A percentile compares a stretch with the other conserved stretches of the same genome.
phyloP scores from a whole-genome alignment of 768 basidiomycete genomes.

The Calvatia gigantea region DNA sequence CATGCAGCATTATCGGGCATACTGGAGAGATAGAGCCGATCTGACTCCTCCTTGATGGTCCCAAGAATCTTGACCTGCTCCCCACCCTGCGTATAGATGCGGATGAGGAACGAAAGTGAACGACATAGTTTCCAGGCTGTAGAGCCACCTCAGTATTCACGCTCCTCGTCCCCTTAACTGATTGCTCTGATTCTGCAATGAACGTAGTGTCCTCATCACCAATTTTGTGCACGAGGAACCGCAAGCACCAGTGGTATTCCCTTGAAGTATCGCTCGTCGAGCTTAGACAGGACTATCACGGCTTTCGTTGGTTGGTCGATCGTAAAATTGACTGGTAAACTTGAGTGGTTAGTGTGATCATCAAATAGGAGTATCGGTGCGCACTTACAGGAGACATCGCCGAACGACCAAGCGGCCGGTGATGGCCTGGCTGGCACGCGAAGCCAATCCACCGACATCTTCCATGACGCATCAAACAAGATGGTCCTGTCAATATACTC shows the following conservation, averaged over 20 bases:
- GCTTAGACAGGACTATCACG: too few relatives aligned
- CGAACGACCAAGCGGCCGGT: constrained; percentile 39
- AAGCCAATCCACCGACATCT: constrained; percentile 40
- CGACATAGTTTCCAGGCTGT: constrained; percentile 35
- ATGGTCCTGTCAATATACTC: too few relatives aligned
- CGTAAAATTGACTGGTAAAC: too few relatives aligned
- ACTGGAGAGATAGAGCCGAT: not conserved
- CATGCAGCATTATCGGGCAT: not conserved
- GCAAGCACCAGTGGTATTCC: constrained; percentile 37
- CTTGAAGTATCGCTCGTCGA: too few relatives aligned
- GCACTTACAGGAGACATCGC: too few relatives aligned
- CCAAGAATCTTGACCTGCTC: constrained; percentile 6
- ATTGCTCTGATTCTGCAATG: constrained; percentile 24
- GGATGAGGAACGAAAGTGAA: constrained; percentile 27
- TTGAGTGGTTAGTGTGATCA: too few relatives aligned
- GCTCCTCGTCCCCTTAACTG: constrained; percentile 24
- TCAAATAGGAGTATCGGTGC: too few relatives aligned
- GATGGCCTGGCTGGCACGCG: constrained; percentile 29
- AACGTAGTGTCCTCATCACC: constrained; percentile 23
- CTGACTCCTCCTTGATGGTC: constrained; percentile 3
- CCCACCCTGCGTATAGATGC: constrained; percentile 9
- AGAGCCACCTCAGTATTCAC: constrained; percentile 32
- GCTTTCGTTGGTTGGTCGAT: too few relatives aligned
- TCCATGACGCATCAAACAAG: constrained; percentile 40
- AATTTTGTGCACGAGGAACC: constrained; percentile 42